These are phyloP conservation scores for Cicer pinnatifidum DNA, from an alignment of 306 rosid species.

Conservation along the genomic window DNA sequence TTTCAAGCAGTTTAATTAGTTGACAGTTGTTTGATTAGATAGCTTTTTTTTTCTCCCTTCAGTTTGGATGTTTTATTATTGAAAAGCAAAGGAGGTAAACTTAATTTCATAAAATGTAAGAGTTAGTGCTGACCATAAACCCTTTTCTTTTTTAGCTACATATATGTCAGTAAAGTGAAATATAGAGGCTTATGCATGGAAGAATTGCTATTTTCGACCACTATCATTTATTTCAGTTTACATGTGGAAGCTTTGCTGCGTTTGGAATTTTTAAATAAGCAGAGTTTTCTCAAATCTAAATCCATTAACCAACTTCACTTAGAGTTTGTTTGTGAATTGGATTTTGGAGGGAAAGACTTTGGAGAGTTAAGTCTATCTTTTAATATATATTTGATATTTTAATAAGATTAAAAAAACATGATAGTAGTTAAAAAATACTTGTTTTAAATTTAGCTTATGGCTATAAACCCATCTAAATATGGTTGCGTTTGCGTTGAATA, in stretches of 20 bases:
- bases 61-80: too few relatives aligned
- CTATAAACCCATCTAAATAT: conserved; percentile 20
- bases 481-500: not conserved
- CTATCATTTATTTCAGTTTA: conserved; percentile 10
- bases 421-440: not conserved
- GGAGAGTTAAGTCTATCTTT: too few relatives aligned
- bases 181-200: conserved; percentile 18
- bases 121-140: not conserved
- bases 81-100: too few relatives aligned
- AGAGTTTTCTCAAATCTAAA: conserved; percentile 3
- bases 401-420: too few relatives aligned
- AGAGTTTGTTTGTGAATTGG: too few relatives aligned
- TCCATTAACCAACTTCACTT: not conserved
- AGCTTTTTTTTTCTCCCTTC: too few relatives aligned
- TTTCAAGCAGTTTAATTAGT: too few relatives aligned
- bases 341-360: too few relatives aligned
- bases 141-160: not conserved
- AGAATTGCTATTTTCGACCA: conserved; percentile 3
- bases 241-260: not conserved
- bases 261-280: not conserved
- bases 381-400: too few relatives aligned
- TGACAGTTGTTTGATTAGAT: too few relatives aligned
- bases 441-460: not conserved
- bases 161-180: not conserved
- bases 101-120: too few relatives aligned